phyloP scores from a whole-genome alignment of 1,139 yeast species.

The Saccharomyces pastorianus region DNA sequence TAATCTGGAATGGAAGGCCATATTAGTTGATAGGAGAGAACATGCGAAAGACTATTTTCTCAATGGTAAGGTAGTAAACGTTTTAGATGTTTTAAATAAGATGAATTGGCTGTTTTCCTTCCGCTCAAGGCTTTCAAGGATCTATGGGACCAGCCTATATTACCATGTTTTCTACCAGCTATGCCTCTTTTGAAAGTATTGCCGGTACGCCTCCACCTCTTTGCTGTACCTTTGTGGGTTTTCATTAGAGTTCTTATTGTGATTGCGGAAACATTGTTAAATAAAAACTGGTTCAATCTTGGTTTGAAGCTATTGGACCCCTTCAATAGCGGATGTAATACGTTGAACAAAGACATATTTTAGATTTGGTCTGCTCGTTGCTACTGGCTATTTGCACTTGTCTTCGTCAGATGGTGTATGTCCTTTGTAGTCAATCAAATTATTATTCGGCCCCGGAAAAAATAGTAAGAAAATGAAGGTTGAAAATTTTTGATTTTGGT shows the following conservation, averaged over 20 bases:
- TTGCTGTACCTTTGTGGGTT: slow-evolving; percentile 51
- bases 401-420: neutral
- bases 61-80: slow-evolving; percentile 37
- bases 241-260: slow-evolving; percentile 34
- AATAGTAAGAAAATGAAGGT: neutral
- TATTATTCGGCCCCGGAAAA: neutral
- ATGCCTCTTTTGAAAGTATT: slow-evolving; percentile 56
- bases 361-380: neutral
- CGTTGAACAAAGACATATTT: neutral
- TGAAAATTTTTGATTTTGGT: neutral
- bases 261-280: slow-evolving; percentile 13
- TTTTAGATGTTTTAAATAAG: slow-evolving; percentile 42
- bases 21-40: neutral
- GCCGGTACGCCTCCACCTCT: slow-evolving; percentile 69
- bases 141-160: slow-evolving; percentile 74
- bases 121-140: slow-evolving; percentile 58
- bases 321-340: neutral
- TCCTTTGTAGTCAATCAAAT: neutral
- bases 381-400: neutral
- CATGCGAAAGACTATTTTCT: neutral
- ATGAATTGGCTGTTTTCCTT: slow-evolving; percentile 46
- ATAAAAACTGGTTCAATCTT: slow-evolving; percentile 4
- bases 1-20: neutral
- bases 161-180: slow-evolving; percentile 89
- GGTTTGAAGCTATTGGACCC: slow-evolving; percentile 5